phyloP scores from a whole-genome alignment of 306 rosid genomes.

The Lotus japonicus region DNA sequence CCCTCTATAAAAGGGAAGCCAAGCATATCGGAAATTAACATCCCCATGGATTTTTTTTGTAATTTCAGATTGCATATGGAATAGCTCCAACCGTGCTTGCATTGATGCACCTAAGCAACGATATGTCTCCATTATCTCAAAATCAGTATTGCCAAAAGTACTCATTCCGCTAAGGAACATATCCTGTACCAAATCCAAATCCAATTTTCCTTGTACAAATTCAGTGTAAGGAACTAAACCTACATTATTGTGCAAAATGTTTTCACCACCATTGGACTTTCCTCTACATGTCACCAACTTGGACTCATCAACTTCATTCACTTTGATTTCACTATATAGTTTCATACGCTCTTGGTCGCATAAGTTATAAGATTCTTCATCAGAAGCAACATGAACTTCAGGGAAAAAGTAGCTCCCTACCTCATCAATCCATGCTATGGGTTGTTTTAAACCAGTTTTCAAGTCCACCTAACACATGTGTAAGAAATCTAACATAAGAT shows the following conservation, averaged over 20 bases:
- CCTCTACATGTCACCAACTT: constrained; percentile 53
- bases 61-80: constrained; percentile 68
- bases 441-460: constrained; percentile 54
- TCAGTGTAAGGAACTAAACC: too few species aligned
- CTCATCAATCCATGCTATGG: constrained; percentile 90
- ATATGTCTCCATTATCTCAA: too few species aligned
- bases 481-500: constrained; percentile 58
- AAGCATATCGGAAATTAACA: constrained; percentile 65
- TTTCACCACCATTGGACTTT: constrained; percentile 72
- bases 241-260: too few species aligned
- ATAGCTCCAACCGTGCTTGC: constrained; percentile 57
- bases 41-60: constrained; percentile 43
- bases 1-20: too few species aligned
- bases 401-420: constrained; percentile 78
- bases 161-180: too few species aligned
- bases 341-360: constrained; percentile 30
- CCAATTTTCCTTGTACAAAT: too few species aligned
- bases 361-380: constrained; percentile 22
- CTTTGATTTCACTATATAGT: constrained; percentile 63
- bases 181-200: too few species aligned
- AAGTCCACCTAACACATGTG: constrained; percentile 67
- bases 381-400: constrained; percentile 38
- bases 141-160: too few species aligned
- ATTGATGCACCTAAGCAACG: constrained; percentile 27
- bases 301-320: constrained; percentile 43